Evolutionary conservation across 1,284 basidiomycete genomes (phyloP).

Genomic region (Taiwanofungus camphoratus): DNA sequence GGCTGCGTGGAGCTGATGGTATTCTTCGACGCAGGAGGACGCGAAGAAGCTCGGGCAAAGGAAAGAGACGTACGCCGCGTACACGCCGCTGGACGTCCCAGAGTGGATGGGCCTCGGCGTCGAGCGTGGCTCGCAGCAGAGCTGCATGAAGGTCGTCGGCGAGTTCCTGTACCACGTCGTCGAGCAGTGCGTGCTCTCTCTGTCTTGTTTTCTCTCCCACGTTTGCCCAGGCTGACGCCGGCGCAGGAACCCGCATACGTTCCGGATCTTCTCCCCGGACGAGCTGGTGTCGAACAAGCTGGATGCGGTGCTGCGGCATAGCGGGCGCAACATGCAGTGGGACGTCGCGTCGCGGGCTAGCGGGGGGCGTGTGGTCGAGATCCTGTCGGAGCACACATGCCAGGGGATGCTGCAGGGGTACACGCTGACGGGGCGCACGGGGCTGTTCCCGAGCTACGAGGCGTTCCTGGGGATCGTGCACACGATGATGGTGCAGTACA

Average conservation of each 20-base stretch:
- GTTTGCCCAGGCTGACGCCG: constrained; percentile 2
- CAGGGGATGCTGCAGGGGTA: constrained; percentile 88
- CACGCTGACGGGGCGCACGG: constrained; percentile 76
- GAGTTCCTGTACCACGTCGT: constrained; percentile 55
- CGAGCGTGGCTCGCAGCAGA: constrained; percentile 51
- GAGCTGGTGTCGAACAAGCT: constrained; percentile 89
- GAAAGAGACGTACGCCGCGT: constrained; percentile 62
- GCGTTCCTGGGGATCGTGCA: constrained; percentile 77
- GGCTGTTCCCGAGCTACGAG: constrained; percentile 86
- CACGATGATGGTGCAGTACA: constrained; percentile 81
- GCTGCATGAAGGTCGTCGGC: constrained; percentile 78
- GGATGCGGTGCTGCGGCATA: constrained; percentile 64
- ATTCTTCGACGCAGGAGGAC: constrained; percentile 11
- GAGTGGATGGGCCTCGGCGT: constrained; percentile 57
- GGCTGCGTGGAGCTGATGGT: no score
- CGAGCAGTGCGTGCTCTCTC: constrained; percentile 35
- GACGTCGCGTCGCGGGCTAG: constrained; percentile 57
- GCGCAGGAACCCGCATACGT: constrained; percentile 61
- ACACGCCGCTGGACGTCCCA: constrained; percentile 56
- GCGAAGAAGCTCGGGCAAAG: constrained; percentile 60
- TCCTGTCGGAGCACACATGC: constrained; percentile 84
- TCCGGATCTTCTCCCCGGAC: constrained; percentile 91
- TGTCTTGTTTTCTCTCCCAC: background rate
- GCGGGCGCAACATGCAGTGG: constrained; percentile 78
- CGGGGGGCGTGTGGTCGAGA: constrained; percentile 80